These are phyloP conservation scores for Yamadazyma blattariae DNA, from an alignment of 1,139 yeast species.

Conservation along the genomic window DNA sequence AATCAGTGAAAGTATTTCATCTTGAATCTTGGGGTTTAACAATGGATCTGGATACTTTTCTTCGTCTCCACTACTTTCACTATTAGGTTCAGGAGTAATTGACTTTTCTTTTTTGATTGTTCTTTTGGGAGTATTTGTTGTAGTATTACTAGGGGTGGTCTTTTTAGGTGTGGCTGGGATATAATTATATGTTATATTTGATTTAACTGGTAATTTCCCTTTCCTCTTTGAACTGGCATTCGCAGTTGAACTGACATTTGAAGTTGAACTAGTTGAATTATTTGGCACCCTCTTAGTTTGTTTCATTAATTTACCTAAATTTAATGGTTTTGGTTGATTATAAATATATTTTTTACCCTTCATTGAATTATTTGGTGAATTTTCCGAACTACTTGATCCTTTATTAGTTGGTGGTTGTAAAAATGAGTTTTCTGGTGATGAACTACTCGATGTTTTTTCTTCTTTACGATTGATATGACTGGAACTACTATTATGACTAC, in stretches of 20 bases:
- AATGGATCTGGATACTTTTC: conserved; percentile 16
- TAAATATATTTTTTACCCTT: conserved; percentile 30
- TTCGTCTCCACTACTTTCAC: conserved; percentile 6
- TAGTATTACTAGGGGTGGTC: too few relatives aligned
- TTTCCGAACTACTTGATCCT: conserved; percentile 7
- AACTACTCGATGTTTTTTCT: conserved; percentile 7
- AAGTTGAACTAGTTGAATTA: neutral
- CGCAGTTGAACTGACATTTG: neutral
- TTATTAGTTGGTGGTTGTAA: conserved; percentile 4
- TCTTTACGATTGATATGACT: neutral
- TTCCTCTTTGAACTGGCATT: neutral
- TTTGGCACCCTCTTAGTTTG: conserved; percentile 3
- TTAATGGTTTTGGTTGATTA: conserved; percentile 41
- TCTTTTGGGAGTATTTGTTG: neutral
- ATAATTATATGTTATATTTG: neutral
- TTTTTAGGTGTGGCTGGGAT: neutral
- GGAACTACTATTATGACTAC: neutral
- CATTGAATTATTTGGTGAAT: conserved; percentile 9
- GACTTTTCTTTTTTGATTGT: neutral
- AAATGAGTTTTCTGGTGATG: conserved; percentile 12
- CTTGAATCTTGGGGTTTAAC: conserved; percentile 67
- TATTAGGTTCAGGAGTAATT: conserved; percentile 8
- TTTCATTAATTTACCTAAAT: conserved; percentile 34
- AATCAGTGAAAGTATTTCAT: conserved; percentile 34
- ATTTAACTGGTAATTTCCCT: neutral